Base-by-base conservation (phyloP, 148 eudicot genomes). In the Camellia granthamiana region DNA sequence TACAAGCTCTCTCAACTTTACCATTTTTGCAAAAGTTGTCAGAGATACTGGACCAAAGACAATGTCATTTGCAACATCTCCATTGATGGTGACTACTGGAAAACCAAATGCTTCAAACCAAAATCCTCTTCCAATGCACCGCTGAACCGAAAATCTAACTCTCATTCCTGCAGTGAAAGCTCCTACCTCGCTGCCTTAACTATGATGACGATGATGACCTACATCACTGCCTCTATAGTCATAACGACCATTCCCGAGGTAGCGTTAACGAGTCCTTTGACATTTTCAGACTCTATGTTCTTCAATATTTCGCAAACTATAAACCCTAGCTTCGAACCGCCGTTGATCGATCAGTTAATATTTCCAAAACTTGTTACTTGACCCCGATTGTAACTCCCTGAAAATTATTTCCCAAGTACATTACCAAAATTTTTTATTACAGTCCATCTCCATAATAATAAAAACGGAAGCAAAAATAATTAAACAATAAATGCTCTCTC, bases 1-100 rank as follows among this genome's bases (percentile, higher is more conserved):
- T 90, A 90, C 77, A 90, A 90, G 77, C 90, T 90, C 83, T 90
- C 92, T 1, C 92, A 90, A 82, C 92, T 90, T 3, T 87, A 90
- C 21, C 84, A 86, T 80, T 88, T 86, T 83, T 90, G 90, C 81
- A 90, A 90, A 79, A 81, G 71, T 77, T 90, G 90, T 74, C 85
- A 90, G 16, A 72, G 92, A 1, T 90, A 90, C 88, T 90, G 92
- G 92, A 90, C 92, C 23, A 88, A 88, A 56, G 92, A 90, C 69
- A 90, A 89, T 42, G 89, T 88, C 46, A 86, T 90, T 73, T 88
- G 92, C 43, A 90, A 88, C 86, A 90, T 90, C 63, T 90, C 92
- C 62, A 86, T 90, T 62, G 90, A 89, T 4, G 90, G 92, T 5
- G 90, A 90, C 8, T 86, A 88, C 84, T 87, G 89, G 41, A 86